Evolutionary conservation across 2,329 filamentous ascomycete species (phyloP).

Genomic region (Didymella glomerata): DNA sequence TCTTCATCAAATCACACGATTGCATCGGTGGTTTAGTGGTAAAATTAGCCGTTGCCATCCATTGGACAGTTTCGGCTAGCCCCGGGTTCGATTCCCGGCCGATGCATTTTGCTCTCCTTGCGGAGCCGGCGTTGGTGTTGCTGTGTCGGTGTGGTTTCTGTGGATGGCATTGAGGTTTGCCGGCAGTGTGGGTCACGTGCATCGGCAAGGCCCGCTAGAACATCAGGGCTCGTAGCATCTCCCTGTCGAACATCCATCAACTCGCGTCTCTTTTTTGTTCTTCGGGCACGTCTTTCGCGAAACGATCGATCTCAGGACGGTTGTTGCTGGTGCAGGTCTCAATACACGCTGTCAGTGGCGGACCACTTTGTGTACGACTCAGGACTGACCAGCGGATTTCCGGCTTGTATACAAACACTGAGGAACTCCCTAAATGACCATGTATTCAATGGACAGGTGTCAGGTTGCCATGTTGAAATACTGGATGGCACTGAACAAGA

Average conservation of each 20-base stretch:
- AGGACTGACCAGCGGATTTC: not conserved
- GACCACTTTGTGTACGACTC: not conserved
- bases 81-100: conserved; percentile 8
- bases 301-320: too few relatives aligned
- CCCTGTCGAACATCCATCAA: not conserved
- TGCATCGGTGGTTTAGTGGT: conserved; percentile 11
- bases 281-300: not conserved
- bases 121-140: not conserved
- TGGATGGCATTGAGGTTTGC: not conserved
- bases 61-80: conserved; percentile 7
- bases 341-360: not conserved
- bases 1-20: too few relatives aligned
- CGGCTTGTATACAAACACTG: not conserved
- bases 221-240: too few relatives aligned
- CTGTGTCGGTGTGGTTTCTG: not conserved
- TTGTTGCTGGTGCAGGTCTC: not conserved
- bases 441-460: too few relatives aligned
- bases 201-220: too few relatives aligned
- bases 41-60: conserved; percentile 13
- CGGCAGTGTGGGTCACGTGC: not conserved
- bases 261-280: not conserved
- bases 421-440: not conserved
- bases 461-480: too few relatives aligned
- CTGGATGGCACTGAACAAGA: too few relatives aligned
- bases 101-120: conserved; percentile 1